Conservation (phyloP, 768 basidiomycete genomes). For the Hygrophoropsis aurantiaca region DNA sequence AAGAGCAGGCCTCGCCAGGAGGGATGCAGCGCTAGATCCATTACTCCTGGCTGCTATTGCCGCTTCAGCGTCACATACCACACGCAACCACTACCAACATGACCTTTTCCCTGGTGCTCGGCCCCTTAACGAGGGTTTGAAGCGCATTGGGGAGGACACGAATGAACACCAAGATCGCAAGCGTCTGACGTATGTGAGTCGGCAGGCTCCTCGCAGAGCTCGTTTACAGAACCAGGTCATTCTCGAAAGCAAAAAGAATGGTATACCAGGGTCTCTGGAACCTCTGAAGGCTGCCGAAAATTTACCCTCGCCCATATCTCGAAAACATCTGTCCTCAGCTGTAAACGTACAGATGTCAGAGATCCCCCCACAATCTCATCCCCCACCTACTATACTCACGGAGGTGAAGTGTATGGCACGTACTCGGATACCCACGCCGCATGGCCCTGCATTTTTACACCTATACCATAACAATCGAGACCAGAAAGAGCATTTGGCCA, state of each 20-base stretch:
- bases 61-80: conserved; percentile 74
- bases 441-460: conserved; percentile 91
- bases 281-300: conserved; percentile 40
- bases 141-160: conserved; percentile 46
- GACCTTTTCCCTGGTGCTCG: conserved; percentile 53
- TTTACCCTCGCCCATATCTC: conserved; percentile 30
- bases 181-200: conserved; percentile 63
- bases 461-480: conserved; percentile 94
- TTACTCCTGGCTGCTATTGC: conserved; percentile 75
- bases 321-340: conserved; percentile 36
- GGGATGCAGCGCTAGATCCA: conserved; percentile 77
- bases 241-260: conserved; percentile 54
- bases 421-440: conserved; percentile 94
- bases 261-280: conserved; percentile 36
- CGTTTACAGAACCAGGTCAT: conserved; percentile 39
- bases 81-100: conserved; percentile 85
- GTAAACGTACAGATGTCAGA: conserved; percentile 22
- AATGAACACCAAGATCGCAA: conserved; percentile 39
- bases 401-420: conserved; percentile 93
- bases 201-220: conserved; percentile 71
- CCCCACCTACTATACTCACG: conserved; percentile 23
- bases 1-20: conserved; percentile 47
- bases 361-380: conserved; percentile 3
- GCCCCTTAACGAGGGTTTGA: conserved; percentile 50
- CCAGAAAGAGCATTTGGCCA: conserved; percentile 91